phyloP scores from a whole-genome alignment of 148 eudicot species.

The Dysphania ambrosioides region DNA sequence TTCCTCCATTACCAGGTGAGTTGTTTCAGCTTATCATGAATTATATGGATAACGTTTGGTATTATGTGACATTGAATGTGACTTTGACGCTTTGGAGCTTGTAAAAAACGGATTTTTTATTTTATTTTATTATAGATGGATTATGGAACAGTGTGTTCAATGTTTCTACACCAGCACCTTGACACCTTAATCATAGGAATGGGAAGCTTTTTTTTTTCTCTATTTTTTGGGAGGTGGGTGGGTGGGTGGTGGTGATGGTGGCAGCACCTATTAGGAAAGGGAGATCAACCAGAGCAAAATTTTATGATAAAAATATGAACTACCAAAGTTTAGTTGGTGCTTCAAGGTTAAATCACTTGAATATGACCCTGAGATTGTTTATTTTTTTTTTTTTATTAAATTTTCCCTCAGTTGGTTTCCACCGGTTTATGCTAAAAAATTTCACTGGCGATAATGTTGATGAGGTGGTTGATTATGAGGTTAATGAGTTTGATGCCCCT shows the following conservation, averaged over 20 bases:
- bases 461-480: conserved; percentile 70
- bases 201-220: no score
- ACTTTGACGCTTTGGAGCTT: background rate
- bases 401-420: conserved; percentile 61
- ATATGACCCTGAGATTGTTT: background rate
- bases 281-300: background rate
- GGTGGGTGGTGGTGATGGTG: background rate
- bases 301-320: no score
- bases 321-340: background rate
- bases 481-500: conserved; percentile 63
- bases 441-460: conserved; percentile 48
- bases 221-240: no score
- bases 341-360: background rate
- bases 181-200: no score
- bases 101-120: background rate
- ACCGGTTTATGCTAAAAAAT: conserved; percentile 61
- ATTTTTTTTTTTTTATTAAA: no score
- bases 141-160: no score
- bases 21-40: conserved; percentile 1
- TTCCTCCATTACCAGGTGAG: conserved; percentile 85
- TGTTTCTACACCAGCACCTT: no score
- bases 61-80: background rate
- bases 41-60: background rate
- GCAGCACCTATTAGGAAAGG: background rate
- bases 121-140: no score